A percentile compares a stretch with the other conserved stretches of the same genome.
Conservation (phyloP, 139 green algal genomes). For the Closterium sp. region DNA sequence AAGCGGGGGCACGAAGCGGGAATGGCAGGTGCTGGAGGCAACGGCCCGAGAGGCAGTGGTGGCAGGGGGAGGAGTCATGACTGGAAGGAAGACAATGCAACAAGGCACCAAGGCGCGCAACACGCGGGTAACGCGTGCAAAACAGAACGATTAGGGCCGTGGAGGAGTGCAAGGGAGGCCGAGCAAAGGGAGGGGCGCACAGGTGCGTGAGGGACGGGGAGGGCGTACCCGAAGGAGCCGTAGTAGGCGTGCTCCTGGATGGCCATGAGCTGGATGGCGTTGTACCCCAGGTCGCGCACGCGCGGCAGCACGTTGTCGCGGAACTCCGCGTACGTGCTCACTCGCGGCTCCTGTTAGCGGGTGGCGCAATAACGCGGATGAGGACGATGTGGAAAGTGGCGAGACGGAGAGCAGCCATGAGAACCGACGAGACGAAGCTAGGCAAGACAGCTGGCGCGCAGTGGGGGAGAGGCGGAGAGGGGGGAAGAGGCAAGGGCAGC, state of each 20-base stretch:
- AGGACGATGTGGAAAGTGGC: not conserved
- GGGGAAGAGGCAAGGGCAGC: not conserved
- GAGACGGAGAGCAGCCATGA: not conserved
- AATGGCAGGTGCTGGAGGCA: no score
- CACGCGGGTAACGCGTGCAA: no score
- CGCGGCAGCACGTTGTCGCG: constrained; percentile 85
- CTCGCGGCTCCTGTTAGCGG: constrained; percentile 38
- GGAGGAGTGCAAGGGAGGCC: not conserved
- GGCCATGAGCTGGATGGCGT: constrained; percentile 99
- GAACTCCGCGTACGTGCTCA: constrained; percentile 97
- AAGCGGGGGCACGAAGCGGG: no score
- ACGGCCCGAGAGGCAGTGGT: not conserved
- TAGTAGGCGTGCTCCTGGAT: constrained; percentile 95
- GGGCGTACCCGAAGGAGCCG: constrained; percentile 84
- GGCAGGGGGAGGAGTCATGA: no score
- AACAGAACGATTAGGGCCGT: no score
- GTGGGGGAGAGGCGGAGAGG: not conserved
- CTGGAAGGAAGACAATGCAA: not conserved
- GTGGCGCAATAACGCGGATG: not conserved
- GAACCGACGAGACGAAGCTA: not conserved
- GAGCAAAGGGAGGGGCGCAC: not conserved
- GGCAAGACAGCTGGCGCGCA: not conserved
- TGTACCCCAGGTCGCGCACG: constrained; percentile 91
- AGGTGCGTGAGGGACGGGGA: not conserved
- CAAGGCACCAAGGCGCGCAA: not conserved